Percentiles rank a stretch among this genome's conserved stretches.
Conservation (phyloP, 2,329 filamentous ascomycete species). For the Penicillium concentricum region DNA sequence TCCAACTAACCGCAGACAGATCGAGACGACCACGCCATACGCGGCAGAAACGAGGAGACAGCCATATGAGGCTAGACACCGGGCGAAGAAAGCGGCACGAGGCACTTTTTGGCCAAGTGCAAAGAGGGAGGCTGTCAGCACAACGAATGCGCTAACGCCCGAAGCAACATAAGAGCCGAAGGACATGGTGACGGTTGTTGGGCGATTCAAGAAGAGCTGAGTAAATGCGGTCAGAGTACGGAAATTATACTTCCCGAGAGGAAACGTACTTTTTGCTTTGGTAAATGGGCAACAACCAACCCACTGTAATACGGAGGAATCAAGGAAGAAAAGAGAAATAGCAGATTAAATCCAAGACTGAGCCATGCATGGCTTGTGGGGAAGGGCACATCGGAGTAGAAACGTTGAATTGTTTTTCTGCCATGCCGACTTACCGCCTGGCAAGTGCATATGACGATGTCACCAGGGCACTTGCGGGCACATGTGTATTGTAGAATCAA, state of each 20-base stretch:
- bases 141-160: slow-evolving; percentile 63
- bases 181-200: slow-evolving; percentile 53
- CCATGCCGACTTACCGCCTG: slow-evolving; percentile 28
- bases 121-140: slow-evolving; percentile 54
- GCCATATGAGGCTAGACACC: slow-evolving; percentile 48
- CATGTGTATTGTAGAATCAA: not conserved
- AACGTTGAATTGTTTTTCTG: slow-evolving; percentile 22
- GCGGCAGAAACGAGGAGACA: slow-evolving; percentile 53
- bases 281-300: not conserved
- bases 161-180: slow-evolving; percentile 59
- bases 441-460: slow-evolving; percentile 22
- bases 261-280: not conserved
- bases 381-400: slow-evolving; percentile 15
- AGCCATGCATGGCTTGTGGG: slow-evolving; percentile 10
- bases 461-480: slow-evolving; percentile 6
- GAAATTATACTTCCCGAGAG: not conserved
- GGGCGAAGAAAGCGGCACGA: slow-evolving; percentile 46
- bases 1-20: slow-evolving; percentile 68
- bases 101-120: slow-evolving; percentile 44
- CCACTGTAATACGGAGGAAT: not conserved
- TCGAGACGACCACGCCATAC: slow-evolving; percentile 74
- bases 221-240: slow-evolving; percentile 4
- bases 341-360: slow-evolving; percentile 4
- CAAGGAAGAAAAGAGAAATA: not conserved
- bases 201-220: slow-evolving; percentile 18